Conservation (phyloP, 495 filamentous ascomycete species). For the Penicillium atrosanguineum region DNA sequence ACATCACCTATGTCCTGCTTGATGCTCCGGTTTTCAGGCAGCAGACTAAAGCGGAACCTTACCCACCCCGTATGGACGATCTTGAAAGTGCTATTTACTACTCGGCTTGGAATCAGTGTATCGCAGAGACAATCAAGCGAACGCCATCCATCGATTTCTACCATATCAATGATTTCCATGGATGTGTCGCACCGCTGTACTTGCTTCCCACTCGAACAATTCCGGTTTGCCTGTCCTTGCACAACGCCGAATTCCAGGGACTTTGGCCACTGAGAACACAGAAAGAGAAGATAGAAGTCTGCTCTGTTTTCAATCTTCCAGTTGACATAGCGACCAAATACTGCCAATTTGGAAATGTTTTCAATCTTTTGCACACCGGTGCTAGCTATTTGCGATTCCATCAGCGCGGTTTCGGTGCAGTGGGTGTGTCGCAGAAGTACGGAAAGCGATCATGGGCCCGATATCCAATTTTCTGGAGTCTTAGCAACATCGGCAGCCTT, state of each 20-base stretch:
- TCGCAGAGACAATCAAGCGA: conserved; percentile 55
- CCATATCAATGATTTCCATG: conserved; percentile 72
- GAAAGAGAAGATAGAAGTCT: conserved; percentile 59
- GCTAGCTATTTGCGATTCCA: conserved; percentile 62
- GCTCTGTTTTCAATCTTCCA: conserved; percentile 58
- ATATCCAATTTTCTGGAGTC: conserved; percentile 69
- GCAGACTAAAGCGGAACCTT: conserved; percentile 63
- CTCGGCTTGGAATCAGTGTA: conserved; percentile 67
- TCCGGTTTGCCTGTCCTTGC: conserved; percentile 57
- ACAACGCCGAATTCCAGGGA: conserved; percentile 71
- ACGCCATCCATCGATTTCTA: conserved; percentile 59
- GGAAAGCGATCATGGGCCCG: conserved; percentile 62
- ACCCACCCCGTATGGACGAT: conserved; percentile 69
- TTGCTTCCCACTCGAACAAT: conserved; percentile 53
- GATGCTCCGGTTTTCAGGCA: conserved; percentile 67
- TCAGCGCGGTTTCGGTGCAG: conserved; percentile 64
- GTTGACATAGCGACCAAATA: conserved; percentile 50
- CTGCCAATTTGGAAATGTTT: conserved; percentile 67
- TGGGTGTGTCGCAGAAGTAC: conserved; percentile 65
- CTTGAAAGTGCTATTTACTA: conserved; percentile 66
- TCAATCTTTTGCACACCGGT: conserved; percentile 64
- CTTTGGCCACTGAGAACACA: conserved; percentile 65
- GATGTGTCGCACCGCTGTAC: conserved; percentile 60
- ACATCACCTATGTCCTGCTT: conserved; percentile 68
- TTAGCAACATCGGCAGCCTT: conserved; percentile 58